Percentiles rank a stretch among this genome's conserved stretches.
phyloP scores from a whole-genome alignment of 2,329 filamentous ascomycete genomes.

The Metarhizium anisopliae region DNA sequence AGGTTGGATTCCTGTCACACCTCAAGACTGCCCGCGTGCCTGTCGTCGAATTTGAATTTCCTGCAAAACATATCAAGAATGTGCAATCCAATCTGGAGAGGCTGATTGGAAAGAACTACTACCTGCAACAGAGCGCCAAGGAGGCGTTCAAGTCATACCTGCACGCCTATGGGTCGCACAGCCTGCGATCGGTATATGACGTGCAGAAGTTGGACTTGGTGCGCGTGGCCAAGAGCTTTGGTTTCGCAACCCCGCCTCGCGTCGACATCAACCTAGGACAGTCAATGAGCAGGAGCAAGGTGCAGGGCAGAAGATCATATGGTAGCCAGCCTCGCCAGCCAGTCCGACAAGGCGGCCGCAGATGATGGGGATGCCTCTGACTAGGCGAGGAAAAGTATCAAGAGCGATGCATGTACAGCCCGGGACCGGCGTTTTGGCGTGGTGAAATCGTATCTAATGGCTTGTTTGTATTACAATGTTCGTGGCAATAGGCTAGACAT shows the following conservation, averaged over 20 bases:
- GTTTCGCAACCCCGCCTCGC: conserved; percentile 67
- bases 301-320: conserved; percentile 56
- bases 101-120: conserved; percentile 91
- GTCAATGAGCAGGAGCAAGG: conserved; percentile 66
- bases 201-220: conserved; percentile 75
- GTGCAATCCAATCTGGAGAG: conserved; percentile 89
- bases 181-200: conserved; percentile 54
- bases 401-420: background rate
- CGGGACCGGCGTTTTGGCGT: background rate
- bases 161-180: conserved; percentile 82
- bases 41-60: conserved; percentile 93
- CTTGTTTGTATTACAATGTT: background rate
- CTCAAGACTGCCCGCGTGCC: conserved; percentile 88
- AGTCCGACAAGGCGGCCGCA: conserved; percentile 11
- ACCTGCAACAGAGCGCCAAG: conserved; percentile 79
- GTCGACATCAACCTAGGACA: conserved; percentile 79
- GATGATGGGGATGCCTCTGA: background rate
- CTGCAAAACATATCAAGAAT: conserved; percentile 82
- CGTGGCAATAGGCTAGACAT: background rate
- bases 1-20: conserved; percentile 86
- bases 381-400: background rate
- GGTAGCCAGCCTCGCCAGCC: conserved; percentile 67
- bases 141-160: conserved; percentile 82
- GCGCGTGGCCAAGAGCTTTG: conserved; percentile 78
- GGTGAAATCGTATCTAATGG: background rate